A percentile compares a stretch with the other conserved stretches of the same genome.
These are phyloP conservation scores for Bretschneidera sinensis DNA, from an alignment of 345 rosid species.

Conservation along the genomic window DNA sequence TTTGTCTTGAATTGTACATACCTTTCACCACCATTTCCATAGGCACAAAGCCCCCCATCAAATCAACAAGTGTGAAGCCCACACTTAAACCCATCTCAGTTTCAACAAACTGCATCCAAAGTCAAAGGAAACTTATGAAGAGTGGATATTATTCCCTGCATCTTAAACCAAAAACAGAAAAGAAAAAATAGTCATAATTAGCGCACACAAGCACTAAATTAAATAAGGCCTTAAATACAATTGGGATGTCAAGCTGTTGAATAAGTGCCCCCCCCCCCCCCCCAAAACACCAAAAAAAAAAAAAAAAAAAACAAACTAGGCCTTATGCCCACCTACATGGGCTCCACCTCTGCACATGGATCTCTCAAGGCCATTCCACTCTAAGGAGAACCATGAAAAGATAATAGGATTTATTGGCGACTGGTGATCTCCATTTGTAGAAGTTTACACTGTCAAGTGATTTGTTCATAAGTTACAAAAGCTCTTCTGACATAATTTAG, in stretches of 20 bases:
- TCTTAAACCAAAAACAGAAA: neutral
- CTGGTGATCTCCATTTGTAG: neutral
- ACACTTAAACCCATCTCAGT: constrained; percentile 51
- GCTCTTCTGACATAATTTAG: neutral
- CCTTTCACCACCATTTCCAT: constrained; percentile 80
- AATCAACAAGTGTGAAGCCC: constrained; percentile 24
- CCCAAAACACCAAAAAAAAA: too few species aligned
- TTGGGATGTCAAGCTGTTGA: neutral
- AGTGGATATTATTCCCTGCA: neutral
- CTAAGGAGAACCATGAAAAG: neutral
- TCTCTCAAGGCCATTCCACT: too few species aligned
- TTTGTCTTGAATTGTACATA: constrained; percentile 20
- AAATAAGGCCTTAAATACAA: neutral
- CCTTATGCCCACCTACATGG: too few species aligned
- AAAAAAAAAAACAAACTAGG: neutral
- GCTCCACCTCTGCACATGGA: too few species aligned
- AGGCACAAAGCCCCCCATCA: constrained; percentile 71
- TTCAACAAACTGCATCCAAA: constrained; percentile 66
- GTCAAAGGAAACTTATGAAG: neutral
- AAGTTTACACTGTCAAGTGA: neutral
- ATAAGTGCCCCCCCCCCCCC: too few species aligned
- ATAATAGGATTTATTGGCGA: neutral
- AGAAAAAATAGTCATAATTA: too few species aligned
- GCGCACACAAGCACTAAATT: too few species aligned
- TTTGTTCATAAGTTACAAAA: neutral